A percentile compares a stretch with the other conserved stretches of the same genome.
Evolutionary conservation across 495 filamentous ascomycete species (phyloP).

Genomic region (Tirmania nivea): DNA sequence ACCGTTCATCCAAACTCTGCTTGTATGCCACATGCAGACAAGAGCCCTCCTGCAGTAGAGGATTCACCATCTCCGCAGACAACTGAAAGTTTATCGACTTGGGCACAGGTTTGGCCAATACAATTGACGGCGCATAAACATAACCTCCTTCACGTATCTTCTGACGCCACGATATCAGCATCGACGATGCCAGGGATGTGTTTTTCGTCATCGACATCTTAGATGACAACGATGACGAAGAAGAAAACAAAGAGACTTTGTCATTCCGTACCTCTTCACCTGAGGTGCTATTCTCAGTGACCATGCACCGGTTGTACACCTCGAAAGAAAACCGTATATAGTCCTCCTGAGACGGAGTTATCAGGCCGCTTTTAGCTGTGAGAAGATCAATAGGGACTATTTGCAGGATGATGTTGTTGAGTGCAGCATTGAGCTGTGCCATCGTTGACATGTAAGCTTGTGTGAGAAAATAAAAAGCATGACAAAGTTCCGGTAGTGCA

Average conservation of each 20-base stretch:
- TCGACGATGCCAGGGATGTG: not conserved
- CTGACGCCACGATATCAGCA: not conserved
- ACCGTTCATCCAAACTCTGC: constrained; percentile 57
- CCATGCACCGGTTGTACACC: constrained; percentile 64
- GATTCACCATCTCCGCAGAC: constrained; percentile 38
- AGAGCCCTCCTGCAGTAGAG: constrained; percentile 60
- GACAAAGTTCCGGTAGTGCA: constrained; percentile 53
- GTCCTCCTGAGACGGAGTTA: constrained; percentile 43
- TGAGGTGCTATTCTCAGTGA: constrained; percentile 29
- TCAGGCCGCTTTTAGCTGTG: constrained; percentile 39
- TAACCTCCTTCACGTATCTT: constrained; percentile 18
- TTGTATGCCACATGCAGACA: constrained; percentile 76
- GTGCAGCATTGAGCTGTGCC: constrained; percentile 27
- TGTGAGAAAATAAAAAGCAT: constrained; percentile 54
- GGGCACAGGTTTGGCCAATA: constrained; percentile 51
- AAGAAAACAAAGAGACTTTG: not conserved
- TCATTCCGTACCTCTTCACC: constrained; percentile 16
- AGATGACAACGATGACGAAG: not conserved
- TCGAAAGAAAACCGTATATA: constrained; percentile 54
- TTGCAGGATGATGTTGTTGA: constrained; percentile 59
- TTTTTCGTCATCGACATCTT: constrained; percentile 2
- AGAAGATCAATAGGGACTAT: constrained; percentile 56
- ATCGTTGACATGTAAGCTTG: constrained; percentile 39
- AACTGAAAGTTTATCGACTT: constrained; percentile 62
- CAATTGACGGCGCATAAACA: constrained; percentile 43